These are phyloP conservation scores for Suillus americanus DNA, from an alignment of 768 basidiomycete species.

Conservation along the genomic window DNA sequence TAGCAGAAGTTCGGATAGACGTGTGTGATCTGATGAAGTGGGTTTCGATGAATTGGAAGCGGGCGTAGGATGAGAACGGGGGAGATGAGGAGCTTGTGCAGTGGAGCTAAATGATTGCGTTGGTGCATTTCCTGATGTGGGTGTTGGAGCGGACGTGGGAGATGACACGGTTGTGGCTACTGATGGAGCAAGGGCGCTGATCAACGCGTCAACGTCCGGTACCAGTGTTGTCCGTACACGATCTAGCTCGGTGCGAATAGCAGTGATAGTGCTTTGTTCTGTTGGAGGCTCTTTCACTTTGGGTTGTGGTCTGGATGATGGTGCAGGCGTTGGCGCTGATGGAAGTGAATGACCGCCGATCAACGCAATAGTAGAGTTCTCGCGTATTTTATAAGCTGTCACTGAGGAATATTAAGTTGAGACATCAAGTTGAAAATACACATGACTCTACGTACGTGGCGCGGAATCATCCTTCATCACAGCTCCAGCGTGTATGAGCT, in stretches of 20 bases:
- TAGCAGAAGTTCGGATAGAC: conserved; percentile 80
- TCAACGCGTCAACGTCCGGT: conserved; percentile 58
- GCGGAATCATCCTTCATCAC: conserved; percentile 83
- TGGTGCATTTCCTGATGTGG: background rate
- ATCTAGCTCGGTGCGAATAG: conserved; percentile 41
- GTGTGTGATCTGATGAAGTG: conserved; percentile 41
- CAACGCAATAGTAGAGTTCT: conserved; percentile 69
- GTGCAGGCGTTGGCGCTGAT: conserved; percentile 16
- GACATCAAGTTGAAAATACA: background rate
- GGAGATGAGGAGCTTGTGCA: conserved; percentile 4
- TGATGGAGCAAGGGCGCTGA: conserved; percentile 29
- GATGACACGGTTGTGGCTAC: conserved; percentile 13
- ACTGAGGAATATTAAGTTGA: conserved; percentile 38
- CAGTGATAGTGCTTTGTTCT: conserved; percentile 35
- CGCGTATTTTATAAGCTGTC: conserved; percentile 71
- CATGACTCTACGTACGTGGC: conserved; percentile 45
- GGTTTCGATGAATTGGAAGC: conserved; percentile 6
- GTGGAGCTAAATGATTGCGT: conserved; percentile 7
- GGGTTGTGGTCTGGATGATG: conserved; percentile 22
- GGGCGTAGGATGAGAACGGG: background rate
- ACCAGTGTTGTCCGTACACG: conserved; percentile 52
- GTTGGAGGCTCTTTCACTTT: conserved; percentile 35
- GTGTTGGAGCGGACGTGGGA: conserved; percentile 10
- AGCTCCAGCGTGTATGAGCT: conserved; percentile 87
- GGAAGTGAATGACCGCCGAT: conserved; percentile 49